phyloP scores from a whole-genome alignment of 805 yeast genomes.

The Schwanniomyces polymorphus region DNA sequence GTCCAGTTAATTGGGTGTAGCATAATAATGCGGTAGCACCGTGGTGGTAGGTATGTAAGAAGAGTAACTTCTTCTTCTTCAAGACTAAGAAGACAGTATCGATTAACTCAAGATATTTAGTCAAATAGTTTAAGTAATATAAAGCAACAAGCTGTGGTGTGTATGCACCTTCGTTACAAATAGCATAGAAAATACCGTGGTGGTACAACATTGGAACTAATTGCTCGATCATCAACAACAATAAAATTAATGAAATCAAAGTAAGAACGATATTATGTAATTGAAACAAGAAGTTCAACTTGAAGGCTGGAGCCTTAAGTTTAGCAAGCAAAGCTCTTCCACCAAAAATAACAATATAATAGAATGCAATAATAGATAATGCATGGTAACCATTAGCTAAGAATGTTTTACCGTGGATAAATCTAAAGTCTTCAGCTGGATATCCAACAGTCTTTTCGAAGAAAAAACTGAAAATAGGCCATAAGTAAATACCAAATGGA shows the following conservation, averaged over 20 bases:
- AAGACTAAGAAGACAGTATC: conserved; percentile 92
- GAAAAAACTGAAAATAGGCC: conserved; percentile 63
- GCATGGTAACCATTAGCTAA: conserved; percentile 64
- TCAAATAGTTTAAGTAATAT: conserved; percentile 88
- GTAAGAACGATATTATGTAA: conserved; percentile 82
- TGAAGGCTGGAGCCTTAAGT: conserved; percentile 60
- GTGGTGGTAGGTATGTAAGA: conserved; percentile 94
- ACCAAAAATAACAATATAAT: conserved; percentile 52
- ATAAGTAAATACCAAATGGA: conserved; percentile 60
- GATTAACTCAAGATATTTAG: conserved; percentile 83
- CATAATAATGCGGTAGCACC: conserved; percentile 97
- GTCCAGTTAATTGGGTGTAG: conserved; percentile 88
- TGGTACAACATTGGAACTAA: conserved; percentile 70
- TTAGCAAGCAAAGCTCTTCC: conserved; percentile 66
- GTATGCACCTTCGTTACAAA: conserved; percentile 79
- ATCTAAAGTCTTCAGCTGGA: conserved; percentile 67
- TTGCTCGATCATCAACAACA: conserved; percentile 79
- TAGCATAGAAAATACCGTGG: conserved; percentile 81
- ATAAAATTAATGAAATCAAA: conserved; percentile 59
- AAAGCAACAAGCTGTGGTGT: conserved; percentile 79
- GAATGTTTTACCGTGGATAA: conserved; percentile 64
- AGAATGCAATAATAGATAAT: conserved; percentile 39
- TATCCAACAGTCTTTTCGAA: conserved; percentile 49
- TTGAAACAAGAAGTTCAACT: conserved; percentile 76
- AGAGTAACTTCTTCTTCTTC: conserved; percentile 87